These are phyloP conservation scores for Cryptococcus sp. DNA, from an alignment of 1,284 basidiomycete species.

Conservation along the genomic window DNA sequence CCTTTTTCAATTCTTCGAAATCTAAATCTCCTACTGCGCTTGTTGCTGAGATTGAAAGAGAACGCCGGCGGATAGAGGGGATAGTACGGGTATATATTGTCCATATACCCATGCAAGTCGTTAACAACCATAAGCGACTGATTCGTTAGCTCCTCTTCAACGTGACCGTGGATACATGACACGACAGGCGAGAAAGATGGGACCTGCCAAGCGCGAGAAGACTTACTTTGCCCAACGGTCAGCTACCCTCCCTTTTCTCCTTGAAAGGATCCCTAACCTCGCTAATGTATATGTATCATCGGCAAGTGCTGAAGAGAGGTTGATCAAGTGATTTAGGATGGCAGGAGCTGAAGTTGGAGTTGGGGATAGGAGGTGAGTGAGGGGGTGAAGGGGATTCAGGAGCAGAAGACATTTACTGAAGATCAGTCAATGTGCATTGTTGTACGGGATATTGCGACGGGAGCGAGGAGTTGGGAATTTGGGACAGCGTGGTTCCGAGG, in stretches of 20 bases:
- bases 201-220: too few relatives aligned
- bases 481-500: not conserved
- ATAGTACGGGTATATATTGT: slow-evolving; percentile 28
- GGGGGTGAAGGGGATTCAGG: slow-evolving; percentile 40
- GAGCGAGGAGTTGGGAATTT: not conserved
- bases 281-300: slow-evolving; percentile 41
- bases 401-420: slow-evolving; percentile 43
- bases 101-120: slow-evolving; percentile 38
- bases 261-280: slow-evolving; percentile 32
- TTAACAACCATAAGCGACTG: slow-evolving; percentile 43
- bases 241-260: slow-evolving; percentile 21
- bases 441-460: not conserved
- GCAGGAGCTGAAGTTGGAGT: slow-evolving; percentile 36
- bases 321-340: slow-evolving; percentile 35
- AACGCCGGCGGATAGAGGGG: slow-evolving; percentile 12
- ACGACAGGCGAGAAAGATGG: too few relatives aligned
- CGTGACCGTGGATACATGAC: slow-evolving; percentile 5
- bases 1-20: not conserved
- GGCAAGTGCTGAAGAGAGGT: slow-evolving; percentile 32
- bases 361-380: slow-evolving; percentile 35
- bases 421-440: not conserved
- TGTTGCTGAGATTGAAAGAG: not conserved
- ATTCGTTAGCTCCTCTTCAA: not conserved
- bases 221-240: slow-evolving; percentile 36
- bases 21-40: not conserved